Conservation (phyloP, 2,329 filamentous ascomycete genomes). For the Chrysoporthe deuterocubensis region DNA sequence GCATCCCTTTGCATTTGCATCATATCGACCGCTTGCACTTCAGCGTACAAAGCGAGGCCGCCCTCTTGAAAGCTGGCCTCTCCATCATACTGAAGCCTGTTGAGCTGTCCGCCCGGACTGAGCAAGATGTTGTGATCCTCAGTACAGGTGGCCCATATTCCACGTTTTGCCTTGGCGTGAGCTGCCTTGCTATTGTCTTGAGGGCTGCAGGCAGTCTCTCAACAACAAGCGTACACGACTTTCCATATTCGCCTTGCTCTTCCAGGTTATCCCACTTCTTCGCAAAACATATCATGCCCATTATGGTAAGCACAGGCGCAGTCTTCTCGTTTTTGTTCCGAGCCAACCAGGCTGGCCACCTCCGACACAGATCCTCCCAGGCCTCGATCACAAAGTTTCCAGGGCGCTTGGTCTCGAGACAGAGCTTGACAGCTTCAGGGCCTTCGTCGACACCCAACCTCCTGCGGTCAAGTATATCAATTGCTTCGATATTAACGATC, state of each 20-base stretch:
- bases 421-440: neutral
- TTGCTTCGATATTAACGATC: conserved; percentile 16
- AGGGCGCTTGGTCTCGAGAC: conserved; percentile 7
- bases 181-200: neutral
- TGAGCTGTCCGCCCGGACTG: neutral
- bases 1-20: neutral
- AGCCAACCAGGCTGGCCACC: conserved; percentile 19
- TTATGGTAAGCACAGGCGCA: conserved; percentile 5
- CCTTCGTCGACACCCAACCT: conserved; percentile 18
- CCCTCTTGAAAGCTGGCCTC: neutral
- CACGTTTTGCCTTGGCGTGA: neutral
- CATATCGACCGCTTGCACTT: neutral
- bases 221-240: neutral
- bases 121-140: neutral
- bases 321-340: neutral
- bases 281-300: conserved; percentile 18
- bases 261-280: conserved; percentile 20
- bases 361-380: conserved; percentile 15
- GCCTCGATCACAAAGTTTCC: conserved; percentile 20
- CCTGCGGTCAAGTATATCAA: conserved; percentile 8
- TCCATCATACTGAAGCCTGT: neutral
- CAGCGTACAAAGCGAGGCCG: neutral
- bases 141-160: neutral
- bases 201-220: conserved; percentile 6
- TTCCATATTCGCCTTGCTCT: conserved; percentile 4